These are phyloP conservation scores for Starmerella geochares DNA, from an alignment of 805 yeast genomes.

Conservation along the genomic window DNA sequence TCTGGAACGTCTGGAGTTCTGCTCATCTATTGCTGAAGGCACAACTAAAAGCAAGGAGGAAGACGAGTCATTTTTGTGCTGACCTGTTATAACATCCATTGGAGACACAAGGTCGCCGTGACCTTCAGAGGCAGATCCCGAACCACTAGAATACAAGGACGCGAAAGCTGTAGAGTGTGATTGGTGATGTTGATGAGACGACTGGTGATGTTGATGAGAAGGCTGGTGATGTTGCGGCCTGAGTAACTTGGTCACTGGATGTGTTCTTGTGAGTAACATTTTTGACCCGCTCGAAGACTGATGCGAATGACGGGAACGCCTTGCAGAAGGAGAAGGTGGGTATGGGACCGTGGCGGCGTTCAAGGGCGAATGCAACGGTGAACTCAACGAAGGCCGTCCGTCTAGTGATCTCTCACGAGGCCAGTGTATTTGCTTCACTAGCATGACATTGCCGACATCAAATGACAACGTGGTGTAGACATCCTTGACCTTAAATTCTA, in stretches of 20 bases:
- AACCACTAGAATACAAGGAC: background rate
- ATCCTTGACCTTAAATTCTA: constrained; percentile 19
- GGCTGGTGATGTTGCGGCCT: constrained; percentile 3
- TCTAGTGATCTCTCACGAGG: background rate
- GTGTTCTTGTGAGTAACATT: constrained; percentile 11
- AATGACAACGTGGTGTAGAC: constrained; percentile 19
- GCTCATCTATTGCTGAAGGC: constrained; percentile 4
- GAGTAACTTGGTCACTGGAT: constrained; percentile 11
- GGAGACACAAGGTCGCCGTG: background rate
- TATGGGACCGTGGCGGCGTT: background rate
- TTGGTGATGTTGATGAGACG: background rate
- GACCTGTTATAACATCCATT: constrained; percentile 8
- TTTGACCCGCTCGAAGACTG: constrained; percentile 14
- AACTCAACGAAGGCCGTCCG: background rate
- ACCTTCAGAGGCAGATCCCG: background rate
- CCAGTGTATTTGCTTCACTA: background rate
- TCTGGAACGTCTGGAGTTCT: background rate
- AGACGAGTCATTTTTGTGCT: constrained; percentile 11
- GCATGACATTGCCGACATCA: constrained; percentile 14
- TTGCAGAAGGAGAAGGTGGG: background rate
- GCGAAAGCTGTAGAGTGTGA: constrained; percentile 1
- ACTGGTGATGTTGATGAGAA: background rate
- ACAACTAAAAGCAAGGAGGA: constrained; percentile 15
- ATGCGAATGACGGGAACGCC: constrained; percentile 10
- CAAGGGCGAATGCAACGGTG: background rate